These are phyloP conservation scores for Didymella pomorum DNA, from an alignment of 2,329 filamentous ascomycete species.

Conservation along the genomic window DNA sequence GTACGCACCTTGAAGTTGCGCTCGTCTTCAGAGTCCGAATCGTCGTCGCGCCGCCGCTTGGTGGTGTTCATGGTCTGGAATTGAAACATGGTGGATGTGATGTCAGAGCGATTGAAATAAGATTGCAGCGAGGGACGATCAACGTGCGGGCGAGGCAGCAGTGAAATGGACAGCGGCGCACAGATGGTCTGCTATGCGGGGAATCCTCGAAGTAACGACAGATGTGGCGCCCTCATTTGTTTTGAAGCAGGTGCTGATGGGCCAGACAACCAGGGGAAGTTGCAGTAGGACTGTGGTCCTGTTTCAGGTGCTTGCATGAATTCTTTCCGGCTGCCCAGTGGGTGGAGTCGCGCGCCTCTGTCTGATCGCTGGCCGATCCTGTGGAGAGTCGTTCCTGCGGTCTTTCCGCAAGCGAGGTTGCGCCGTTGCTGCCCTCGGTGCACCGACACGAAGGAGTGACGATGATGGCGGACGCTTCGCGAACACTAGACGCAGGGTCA, in stretches of 20 bases:
- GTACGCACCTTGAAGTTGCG: conserved; percentile 41
- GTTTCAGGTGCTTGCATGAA: conserved; percentile 46
- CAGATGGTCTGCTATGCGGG: conserved; percentile 24
- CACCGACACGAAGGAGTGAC: conserved; percentile 6
- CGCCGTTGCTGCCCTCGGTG: conserved; percentile 14
- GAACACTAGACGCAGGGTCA: conserved; percentile 12
- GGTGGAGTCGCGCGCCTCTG: conserved; percentile 21
- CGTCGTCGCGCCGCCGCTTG: conserved; percentile 47
- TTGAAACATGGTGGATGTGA: conserved; percentile 39
- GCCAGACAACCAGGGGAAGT: conserved; percentile 43
- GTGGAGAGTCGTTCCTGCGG: conserved; percentile 21
- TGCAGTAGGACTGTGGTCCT: conserved; percentile 28
- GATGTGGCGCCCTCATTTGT: conserved; percentile 37
- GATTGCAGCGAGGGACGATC: conserved; percentile 29
- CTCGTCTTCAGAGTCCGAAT: conserved; percentile 45
- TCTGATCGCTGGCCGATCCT: conserved; percentile 24
- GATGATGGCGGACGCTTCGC: conserved; percentile 7
- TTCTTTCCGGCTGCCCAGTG: conserved; percentile 23
- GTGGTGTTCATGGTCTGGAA: conserved; percentile 37
- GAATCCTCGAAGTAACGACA: conserved; percentile 24
- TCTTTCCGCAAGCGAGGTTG: conserved; percentile 9
- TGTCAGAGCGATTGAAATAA: conserved; percentile 14
- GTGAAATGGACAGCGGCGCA: conserved; percentile 18
- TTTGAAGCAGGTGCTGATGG: conserved; percentile 41
- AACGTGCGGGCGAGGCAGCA: conserved; percentile 32